Evolutionary conservation across 2,329 filamentous ascomycete genomes (phyloP).

Genomic region (Rhinocladiella similis): DNA sequence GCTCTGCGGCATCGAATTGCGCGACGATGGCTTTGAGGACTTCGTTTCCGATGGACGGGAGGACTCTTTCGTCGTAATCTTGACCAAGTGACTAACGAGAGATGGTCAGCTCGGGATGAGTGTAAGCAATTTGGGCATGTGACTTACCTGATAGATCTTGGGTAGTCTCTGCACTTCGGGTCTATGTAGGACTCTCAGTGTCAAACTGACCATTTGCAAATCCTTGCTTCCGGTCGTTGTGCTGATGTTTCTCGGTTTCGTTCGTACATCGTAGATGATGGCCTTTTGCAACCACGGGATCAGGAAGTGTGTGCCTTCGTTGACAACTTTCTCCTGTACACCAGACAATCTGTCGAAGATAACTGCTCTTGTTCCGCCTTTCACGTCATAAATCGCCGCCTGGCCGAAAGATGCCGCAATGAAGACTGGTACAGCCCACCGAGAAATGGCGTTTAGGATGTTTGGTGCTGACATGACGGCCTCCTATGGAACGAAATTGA

Average conservation of each 20-base stretch:
- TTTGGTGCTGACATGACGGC: constrained; percentile 35
- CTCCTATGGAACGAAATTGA: neutral
- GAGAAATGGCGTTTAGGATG: constrained; percentile 63
- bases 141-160: constrained; percentile 92
- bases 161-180: constrained; percentile 90
- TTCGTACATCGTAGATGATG: constrained; percentile 95
- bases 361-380: constrained; percentile 88
- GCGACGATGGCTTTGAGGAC: constrained; percentile 98
- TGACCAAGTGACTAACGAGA: constrained; percentile 78
- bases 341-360: constrained; percentile 94
- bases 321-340: constrained; percentile 89
- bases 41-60: constrained; percentile 98
- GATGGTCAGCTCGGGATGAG: neutral
- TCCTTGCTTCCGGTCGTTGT: constrained; percentile 99
- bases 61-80: constrained; percentile 97
- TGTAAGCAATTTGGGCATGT: neutral
- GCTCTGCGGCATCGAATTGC: constrained; percentile 96
- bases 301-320: constrained; percentile 96
- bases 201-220: constrained; percentile 99
- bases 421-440: constrained; percentile 71
- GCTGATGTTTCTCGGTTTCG: constrained; percentile 94
- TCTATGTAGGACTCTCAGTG: constrained; percentile 88
- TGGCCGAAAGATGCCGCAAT: constrained; percentile 68
- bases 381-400: constrained; percentile 93
- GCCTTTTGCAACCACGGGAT: constrained; percentile 93